These are phyloP conservation scores for Trifolium dubium DNA, from an alignment of 306 rosid species.

Conservation along the genomic window DNA sequence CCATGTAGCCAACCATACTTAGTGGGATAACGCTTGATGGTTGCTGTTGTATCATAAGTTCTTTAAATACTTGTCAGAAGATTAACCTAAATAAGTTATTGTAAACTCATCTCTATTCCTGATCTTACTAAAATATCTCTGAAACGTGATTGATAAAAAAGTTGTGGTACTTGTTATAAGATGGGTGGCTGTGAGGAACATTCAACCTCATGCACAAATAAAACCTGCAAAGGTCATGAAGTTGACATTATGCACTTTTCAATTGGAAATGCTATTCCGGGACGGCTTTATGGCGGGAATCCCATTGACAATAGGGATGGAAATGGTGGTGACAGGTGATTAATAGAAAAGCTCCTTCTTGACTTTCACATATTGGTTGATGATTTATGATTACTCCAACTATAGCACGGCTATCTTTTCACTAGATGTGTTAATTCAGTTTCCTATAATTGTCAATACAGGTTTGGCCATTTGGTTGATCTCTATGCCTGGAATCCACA, in stretches of 20 bases:
- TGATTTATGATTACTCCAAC: slow-evolving; percentile 29
- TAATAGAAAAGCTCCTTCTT: slow-evolving; percentile 17
- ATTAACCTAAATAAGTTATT: background rate
- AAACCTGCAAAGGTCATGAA: slow-evolving; percentile 90
- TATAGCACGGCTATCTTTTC: slow-evolving; percentile 4
- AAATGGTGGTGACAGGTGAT: slow-evolving; percentile 86
- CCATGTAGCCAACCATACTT: no score
- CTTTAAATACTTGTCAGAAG: background rate
- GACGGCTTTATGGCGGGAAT: slow-evolving; percentile 91
- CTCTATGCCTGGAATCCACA: slow-evolving; percentile 96
- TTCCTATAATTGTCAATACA: slow-evolving; percentile 40
- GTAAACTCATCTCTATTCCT: background rate
- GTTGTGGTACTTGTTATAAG: slow-evolving; percentile 49
- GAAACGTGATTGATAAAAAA: slow-evolving; percentile 33
- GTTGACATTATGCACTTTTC: slow-evolving; percentile 97
- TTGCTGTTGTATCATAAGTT: background rate
- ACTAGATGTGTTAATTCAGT: slow-evolving; percentile 8
- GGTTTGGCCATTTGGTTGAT: slow-evolving; percentile 94
- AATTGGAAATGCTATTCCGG: slow-evolving; percentile 90
- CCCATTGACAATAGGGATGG: slow-evolving; percentile 70
- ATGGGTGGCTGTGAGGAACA: slow-evolving; percentile 95
- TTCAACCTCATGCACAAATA: slow-evolving; percentile 70
- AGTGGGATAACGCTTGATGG: no score
- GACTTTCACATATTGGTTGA: slow-evolving; percentile 29
- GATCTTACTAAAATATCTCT: background rate